phyloP scores from a whole-genome alignment of 2,329 filamentous ascomycete genomes.

The Fusarium cyanostomum region DNA sequence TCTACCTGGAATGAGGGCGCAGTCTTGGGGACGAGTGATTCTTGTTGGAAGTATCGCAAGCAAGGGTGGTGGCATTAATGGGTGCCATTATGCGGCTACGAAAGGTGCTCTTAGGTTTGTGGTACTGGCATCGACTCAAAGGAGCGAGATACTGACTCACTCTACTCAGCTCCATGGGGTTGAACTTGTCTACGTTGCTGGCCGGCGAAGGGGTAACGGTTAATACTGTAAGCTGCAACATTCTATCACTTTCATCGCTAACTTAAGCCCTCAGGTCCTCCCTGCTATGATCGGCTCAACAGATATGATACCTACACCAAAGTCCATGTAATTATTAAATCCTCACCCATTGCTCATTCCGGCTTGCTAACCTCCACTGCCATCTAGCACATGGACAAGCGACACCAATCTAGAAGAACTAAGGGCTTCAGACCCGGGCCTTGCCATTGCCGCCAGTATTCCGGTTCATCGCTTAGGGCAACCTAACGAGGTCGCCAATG shows the following conservation, averaged over 20 bases:
- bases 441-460: conserved; percentile 48
- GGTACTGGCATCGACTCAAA: rapidly evolving
- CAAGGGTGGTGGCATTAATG: conserved; percentile 48
- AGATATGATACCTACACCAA: conserved; percentile 49
- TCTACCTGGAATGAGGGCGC: conserved; percentile 44
- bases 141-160: conserved; percentile 6
- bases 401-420: conserved; percentile 46
- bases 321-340: conserved; percentile 38
- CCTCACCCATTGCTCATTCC: rapidly evolving
- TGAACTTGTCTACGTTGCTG: conserved; percentile 46
- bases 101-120: conserved; percentile 44
- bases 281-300: conserved; percentile 50
- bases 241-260: rapidly evolving
- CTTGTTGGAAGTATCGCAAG: conserved; percentile 49
- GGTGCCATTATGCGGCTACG: conserved; percentile 49
- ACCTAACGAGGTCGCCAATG: conserved; percentile 49
- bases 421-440: conserved; percentile 44
- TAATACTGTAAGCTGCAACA: conserved; percentile 41
- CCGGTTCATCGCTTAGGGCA: conserved; percentile 47
- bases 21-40: conserved; percentile 47
- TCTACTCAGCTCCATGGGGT: conserved; percentile 45
- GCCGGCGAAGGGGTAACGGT: conserved; percentile 48
- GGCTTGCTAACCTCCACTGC: neutral
- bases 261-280: conserved; percentile 26
- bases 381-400: conserved; percentile 45